Evolutionary conservation across 768 basidiomycete genomes (phyloP), one percentile per base, ranked within the genome.

Genomic region (Auricularia auricula-judae): DNA sequence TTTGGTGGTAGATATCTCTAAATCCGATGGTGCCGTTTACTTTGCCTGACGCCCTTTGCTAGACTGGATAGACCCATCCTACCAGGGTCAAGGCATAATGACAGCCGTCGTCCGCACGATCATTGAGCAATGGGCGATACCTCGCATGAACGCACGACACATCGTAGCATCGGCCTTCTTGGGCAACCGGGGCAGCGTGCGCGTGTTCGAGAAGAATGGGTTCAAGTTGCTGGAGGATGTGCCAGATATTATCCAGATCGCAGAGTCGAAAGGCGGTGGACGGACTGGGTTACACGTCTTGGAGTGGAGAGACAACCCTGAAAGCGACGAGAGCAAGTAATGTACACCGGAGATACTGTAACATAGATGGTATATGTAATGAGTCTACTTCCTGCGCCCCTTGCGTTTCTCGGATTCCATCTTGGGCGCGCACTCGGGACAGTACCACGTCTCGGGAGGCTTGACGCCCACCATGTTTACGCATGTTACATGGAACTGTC

Each of bases 81-180:
- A 87, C 69, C 87, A 89, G 65, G 79, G 86, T 36, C 78, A 75
- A 67, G 87, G 88, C 0, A 88, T 91, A 66, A 90, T 90, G 89
- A 81, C 82, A 23, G 83, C 81, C n/a, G 86, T 81, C 0, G 69
- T 91, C 36, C 73, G 73, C 7, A 80, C 80, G 4, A 60, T 91
- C 36, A 62, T 90, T 54, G 70, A 79, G 18, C 70, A 78, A 11
- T 89, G 89, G 87, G 82, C 76, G 23, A 76, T 88, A 51, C 86
- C 86, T 1, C 75, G 85, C 61, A 87, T 90, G 88, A 78, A 80
- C 0, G 77, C 80, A 5, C 78, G 78, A 8, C 71, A 71, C 60
- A 76, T 88, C 65, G 72, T 76, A 18, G 80, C 74, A 2, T 73
- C 75, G 11, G 77, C 80, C 4, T 82, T 81, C 61, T 70, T 70